Evolutionary conservation across 495 filamentous ascomycete genomes (phyloP).

Genomic region (Daldinia bambusicola): DNA sequence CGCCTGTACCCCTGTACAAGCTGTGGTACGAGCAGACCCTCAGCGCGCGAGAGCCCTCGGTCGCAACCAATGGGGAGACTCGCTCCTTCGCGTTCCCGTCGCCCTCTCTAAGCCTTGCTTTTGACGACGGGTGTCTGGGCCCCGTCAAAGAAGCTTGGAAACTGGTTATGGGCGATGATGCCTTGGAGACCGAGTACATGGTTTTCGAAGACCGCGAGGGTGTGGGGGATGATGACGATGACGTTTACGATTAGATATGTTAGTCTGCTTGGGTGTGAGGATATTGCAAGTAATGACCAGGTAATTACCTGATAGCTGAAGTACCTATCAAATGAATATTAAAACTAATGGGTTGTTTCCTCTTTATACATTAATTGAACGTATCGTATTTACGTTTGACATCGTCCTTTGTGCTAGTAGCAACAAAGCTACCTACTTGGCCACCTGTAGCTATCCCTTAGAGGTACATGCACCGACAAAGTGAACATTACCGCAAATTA

Average conservation of each 20-base stretch:
- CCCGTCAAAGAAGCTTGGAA: constrained; percentile 72
- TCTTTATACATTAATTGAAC: background rate
- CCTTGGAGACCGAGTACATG: constrained; percentile 69
- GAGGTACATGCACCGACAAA: background rate
- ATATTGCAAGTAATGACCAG: background rate
- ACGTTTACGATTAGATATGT: constrained; percentile 42
- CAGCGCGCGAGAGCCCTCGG: constrained; percentile 35
- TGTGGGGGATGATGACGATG: constrained; percentile 59
- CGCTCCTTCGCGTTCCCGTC: constrained; percentile 61
- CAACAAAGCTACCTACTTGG: background rate
- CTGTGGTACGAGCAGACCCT: constrained; percentile 39
- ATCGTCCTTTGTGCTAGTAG: background rate
- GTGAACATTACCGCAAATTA: background rate
- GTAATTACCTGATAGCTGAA: background rate
- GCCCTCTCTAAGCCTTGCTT: constrained; percentile 68
- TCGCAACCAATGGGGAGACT: constrained; percentile 33
- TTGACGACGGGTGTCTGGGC: constrained; percentile 73
- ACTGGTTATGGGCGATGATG: constrained; percentile 64
- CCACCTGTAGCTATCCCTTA: background rate
- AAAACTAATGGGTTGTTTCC: background rate
- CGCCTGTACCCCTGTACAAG: constrained; percentile 40
- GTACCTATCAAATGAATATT: background rate
- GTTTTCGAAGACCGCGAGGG: constrained; percentile 66
- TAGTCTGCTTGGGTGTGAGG: background rate
- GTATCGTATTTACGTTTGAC: background rate